Conservation (phyloP, 140 eudicot species). For the Flaveria floridana region DNA sequence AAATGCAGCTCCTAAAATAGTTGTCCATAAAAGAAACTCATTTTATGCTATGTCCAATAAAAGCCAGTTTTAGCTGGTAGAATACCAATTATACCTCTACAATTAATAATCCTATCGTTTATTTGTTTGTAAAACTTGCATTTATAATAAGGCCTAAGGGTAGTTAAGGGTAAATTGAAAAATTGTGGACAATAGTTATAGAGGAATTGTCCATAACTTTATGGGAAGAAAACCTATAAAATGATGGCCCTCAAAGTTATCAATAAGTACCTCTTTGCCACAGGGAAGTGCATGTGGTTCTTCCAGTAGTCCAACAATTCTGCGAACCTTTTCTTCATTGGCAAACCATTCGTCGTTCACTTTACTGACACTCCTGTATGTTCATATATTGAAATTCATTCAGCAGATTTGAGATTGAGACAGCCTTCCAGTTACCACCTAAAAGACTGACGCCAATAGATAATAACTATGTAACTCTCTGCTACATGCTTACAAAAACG, state of each 20-base stretch:
- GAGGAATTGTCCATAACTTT: background rate
- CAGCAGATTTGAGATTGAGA: slow-evolving; percentile 20
- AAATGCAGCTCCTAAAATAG: background rate
- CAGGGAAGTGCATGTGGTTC: slow-evolving; percentile 53
- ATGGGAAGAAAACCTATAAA: slow-evolving; percentile 16
- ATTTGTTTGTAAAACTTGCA: background rate
- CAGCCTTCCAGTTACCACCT: slow-evolving; percentile 29
- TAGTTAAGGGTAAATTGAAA: background rate
- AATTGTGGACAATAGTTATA: background rate
- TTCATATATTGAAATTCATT: slow-evolving; percentile 26
- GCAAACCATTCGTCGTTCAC: slow-evolving; percentile 99
- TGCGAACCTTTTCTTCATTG: slow-evolving; percentile 93
- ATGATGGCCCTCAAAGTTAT: slow-evolving; percentile 11
- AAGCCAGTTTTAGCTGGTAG: slow-evolving; percentile 1
- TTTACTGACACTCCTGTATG: slow-evolving; percentile 94
- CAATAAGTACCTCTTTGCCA: slow-evolving; percentile 56
- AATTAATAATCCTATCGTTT: background rate
- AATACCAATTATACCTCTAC: background rate
- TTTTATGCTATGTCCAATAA: background rate
- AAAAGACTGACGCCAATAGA: slow-evolving; percentile 30
- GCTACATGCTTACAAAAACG: slow-evolving; percentile 18
- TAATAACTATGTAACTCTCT: slow-evolving; percentile 23
- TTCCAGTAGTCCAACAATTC: slow-evolving; percentile 78
- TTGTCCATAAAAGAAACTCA: slow-evolving; percentile 6
- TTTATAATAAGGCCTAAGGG: background rate